phyloP scores from a whole-genome alignment of 495 filamentous ascomycete species.

The Geoglossum glabrum region DNA sequence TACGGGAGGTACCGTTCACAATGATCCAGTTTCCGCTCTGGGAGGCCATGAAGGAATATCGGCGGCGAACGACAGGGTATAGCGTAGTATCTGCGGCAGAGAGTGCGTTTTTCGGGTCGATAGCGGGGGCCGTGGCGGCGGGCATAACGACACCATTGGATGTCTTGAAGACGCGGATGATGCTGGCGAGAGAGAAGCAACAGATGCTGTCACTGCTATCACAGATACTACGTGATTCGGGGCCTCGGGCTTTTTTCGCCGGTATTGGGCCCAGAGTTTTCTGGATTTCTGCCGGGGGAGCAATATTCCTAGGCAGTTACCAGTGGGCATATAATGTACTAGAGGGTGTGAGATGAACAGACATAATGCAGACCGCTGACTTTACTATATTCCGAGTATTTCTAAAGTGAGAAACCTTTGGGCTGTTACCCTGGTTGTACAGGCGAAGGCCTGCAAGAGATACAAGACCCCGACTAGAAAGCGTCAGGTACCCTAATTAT shows the following conservation, averaged over 20 bases:
- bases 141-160: slow-evolving; percentile 83
- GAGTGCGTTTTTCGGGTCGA: slow-evolving; percentile 68
- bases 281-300: slow-evolving; percentile 88
- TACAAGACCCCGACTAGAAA: neutral
- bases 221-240: slow-evolving; percentile 47
- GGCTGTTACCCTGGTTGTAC: no score
- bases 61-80: slow-evolving; percentile 11
- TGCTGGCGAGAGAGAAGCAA: slow-evolving; percentile 48
- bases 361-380: neutral
- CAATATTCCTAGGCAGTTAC: slow-evolving; percentile 90
- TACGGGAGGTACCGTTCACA: slow-evolving; percentile 93
- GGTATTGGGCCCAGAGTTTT: slow-evolving; percentile 75
- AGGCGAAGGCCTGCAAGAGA: no score
- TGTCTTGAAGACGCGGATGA: slow-evolving; percentile 90
- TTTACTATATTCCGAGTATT: neutral
- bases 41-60: slow-evolving; percentile 64
- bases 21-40: slow-evolving; percentile 93
- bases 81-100: slow-evolving; percentile 44
- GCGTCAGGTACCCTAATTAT: neutral
- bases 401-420: no score
- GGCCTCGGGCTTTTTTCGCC: slow-evolving; percentile 60
- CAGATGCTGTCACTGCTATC: slow-evolving; percentile 36
- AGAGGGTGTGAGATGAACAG: slow-evolving; percentile 17
- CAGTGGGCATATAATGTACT: slow-evolving; percentile 70
- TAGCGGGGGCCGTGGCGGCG: slow-evolving; percentile 71